Conservation (phyloP, 148 eudicot species). For the Amaranthus cruentus region DNA sequence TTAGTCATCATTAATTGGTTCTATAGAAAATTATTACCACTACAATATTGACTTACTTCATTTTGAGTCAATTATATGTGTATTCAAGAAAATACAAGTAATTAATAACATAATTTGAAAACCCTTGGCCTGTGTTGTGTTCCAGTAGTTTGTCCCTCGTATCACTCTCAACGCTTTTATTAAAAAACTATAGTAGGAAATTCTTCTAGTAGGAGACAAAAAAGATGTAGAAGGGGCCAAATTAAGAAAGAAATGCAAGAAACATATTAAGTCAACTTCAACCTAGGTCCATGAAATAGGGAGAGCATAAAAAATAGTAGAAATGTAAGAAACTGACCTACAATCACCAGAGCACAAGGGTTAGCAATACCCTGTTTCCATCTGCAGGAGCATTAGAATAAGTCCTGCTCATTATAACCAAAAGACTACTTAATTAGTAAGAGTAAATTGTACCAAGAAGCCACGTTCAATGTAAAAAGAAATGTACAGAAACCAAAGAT, state of each 20-base stretch:
- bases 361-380: background rate
- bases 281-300: constrained; percentile 15
- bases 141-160: background rate
- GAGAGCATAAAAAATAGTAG: background rate
- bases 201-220: background rate
- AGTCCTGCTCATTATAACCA: background rate
- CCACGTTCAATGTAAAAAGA: background rate
- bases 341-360: background rate
- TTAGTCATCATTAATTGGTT: background rate
- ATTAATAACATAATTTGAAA: background rate
- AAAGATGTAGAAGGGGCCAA: background rate
- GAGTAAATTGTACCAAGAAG: background rate
- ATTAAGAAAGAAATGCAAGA: background rate
- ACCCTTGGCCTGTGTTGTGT: background rate
- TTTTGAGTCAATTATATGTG: background rate
- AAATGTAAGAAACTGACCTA: constrained; percentile 7
- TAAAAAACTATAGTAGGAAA: background rate
- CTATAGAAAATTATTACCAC: background rate
- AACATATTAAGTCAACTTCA: background rate
- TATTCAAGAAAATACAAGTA: background rate
- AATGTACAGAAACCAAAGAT: background rate
- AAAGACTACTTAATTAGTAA: background rate
- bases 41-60: background rate
- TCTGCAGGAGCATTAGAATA: constrained; percentile 4
- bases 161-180: background rate